Base-by-base conservation (phyloP, 345 rosid genomes). In the Laguncularia racemosa region DNA sequence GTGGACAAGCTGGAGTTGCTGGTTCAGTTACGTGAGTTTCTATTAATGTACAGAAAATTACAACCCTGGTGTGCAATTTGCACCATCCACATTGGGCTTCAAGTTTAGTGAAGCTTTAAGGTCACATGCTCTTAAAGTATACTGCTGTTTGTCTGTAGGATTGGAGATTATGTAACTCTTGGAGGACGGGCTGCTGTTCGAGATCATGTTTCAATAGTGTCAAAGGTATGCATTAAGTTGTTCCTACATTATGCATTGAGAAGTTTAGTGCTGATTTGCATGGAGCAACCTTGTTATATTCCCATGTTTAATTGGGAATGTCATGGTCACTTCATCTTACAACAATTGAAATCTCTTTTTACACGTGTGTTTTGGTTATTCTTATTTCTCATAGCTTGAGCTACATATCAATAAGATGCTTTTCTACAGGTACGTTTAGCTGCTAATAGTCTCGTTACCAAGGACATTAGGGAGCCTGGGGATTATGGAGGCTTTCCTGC, bases 401-500 rank as follows among this genome's bases (percentile, higher is more conserved):
- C 40, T 33, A 28, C 26, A n/a, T 2, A 59, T 28, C 16, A 48
- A 23, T 28, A 48, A 23, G 9, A 12, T 61, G 50, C 38, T 52
- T 44, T 50, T 12, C 18, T 67, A 59, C 74, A 89, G 91, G 96
- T 81, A 50, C 87, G 86, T 38, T 81, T 86, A 44, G 91, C 91
- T 67, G 89, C 83, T 52, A 89, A 81, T 70, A 82, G 88, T 71
- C 76, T 79, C 64, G 97, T 86, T 48, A 81, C 73, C 55, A 89
- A 78, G 78, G 82, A 84, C 77, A 89, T 89, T 47, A 76, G n/a
- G 2, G 81, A 78, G 66, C 79, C 91, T 38, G 97, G 95, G 16
- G 97, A 86, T 67, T 89, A 76, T 57, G 97, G 91, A 44, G 95
- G 97, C 71, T 89, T 89, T 66, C 95, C 95, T 61, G 91, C 95